These are phyloP conservation scores for Umbelopsis sp. DNA, from an alignment of 371 early-diverging fungal genomes.

Conservation along the genomic window DNA sequence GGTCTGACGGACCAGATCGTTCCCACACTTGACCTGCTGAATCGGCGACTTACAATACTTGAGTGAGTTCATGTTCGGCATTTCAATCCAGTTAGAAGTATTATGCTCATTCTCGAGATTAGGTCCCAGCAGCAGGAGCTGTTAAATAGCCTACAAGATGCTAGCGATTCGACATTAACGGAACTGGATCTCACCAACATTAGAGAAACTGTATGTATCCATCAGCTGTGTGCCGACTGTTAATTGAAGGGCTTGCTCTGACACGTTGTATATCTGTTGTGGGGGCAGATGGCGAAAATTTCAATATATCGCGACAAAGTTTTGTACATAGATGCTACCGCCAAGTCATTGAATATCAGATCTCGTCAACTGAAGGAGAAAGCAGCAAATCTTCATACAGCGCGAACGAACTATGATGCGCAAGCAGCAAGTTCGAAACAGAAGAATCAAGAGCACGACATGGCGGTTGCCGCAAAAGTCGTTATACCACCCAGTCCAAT, in stretches of 20 bases:
- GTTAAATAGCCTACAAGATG: background rate
- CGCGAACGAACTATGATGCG: background rate
- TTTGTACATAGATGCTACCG: background rate
- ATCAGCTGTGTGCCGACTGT: background rate
- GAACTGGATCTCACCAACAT: background rate
- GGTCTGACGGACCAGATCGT: background rate
- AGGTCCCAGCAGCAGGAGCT: conserved; percentile 3
- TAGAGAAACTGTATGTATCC: background rate
- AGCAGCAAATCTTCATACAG: background rate
- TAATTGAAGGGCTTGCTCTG: background rate
- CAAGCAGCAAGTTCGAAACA: background rate
- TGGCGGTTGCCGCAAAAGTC: background rate
- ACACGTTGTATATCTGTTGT: background rate
- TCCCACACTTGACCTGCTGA: background rate
- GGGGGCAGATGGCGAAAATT: background rate
- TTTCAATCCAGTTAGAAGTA: background rate
- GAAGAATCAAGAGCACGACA: conserved; percentile 11
- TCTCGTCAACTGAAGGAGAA: conserved; percentile 9
- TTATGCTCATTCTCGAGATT: background rate
- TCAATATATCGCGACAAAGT: conserved; percentile 3
- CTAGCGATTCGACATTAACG: background rate
- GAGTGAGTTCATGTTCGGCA: background rate
- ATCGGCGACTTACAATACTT: background rate
- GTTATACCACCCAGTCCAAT: background rate
- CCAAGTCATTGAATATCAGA: background rate